These are phyloP conservation scores for Monosporascus sp. DNA, from an alignment of 2,329 filamentous ascomycete genomes.

Conservation along the genomic window DNA sequence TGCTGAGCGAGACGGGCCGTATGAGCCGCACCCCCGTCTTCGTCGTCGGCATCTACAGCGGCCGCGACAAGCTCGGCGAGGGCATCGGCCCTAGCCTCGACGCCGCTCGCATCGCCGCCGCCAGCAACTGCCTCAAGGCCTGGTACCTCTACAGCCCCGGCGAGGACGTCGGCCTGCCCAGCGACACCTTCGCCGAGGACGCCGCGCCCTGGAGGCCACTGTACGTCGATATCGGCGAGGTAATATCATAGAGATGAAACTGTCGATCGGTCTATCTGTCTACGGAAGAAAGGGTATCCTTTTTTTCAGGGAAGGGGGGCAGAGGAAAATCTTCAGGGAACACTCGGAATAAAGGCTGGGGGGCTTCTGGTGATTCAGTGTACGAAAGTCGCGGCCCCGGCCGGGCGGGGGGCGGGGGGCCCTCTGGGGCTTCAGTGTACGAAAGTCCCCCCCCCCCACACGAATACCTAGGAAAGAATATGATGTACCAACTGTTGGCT, in stretches of 20 bases:
- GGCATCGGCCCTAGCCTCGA: slow-evolving; percentile 74
- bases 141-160: slow-evolving; percentile 95
- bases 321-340: too few relatives aligned
- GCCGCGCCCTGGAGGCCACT: slow-evolving; percentile 61
- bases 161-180: slow-evolving; percentile 58
- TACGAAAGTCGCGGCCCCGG: too few relatives aligned
- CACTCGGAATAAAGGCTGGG: too few relatives aligned
- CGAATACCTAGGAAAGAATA: too few relatives aligned
- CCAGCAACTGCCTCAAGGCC: slow-evolving; percentile 78
- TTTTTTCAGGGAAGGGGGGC: not conserved
- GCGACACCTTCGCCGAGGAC: slow-evolving; percentile 59
- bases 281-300: slow-evolving; percentile 1
- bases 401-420: too few relatives aligned
- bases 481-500: too few relatives aligned
- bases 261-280: not conserved
- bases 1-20: slow-evolving; percentile 88
- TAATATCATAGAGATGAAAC: slow-evolving; percentile 40
- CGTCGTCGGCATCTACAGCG: slow-evolving; percentile 90
- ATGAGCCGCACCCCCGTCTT: slow-evolving; percentile 81
- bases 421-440: too few relatives aligned
- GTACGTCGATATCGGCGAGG: slow-evolving; percentile 66
- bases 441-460: too few relatives aligned
- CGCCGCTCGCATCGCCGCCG: slow-evolving; percentile 71
- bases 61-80: slow-evolving; percentile 86
- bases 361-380: too few relatives aligned